Base-by-base conservation (phyloP, 1,284 basidiomycete species). In the Nidula niveotomentosa region DNA sequence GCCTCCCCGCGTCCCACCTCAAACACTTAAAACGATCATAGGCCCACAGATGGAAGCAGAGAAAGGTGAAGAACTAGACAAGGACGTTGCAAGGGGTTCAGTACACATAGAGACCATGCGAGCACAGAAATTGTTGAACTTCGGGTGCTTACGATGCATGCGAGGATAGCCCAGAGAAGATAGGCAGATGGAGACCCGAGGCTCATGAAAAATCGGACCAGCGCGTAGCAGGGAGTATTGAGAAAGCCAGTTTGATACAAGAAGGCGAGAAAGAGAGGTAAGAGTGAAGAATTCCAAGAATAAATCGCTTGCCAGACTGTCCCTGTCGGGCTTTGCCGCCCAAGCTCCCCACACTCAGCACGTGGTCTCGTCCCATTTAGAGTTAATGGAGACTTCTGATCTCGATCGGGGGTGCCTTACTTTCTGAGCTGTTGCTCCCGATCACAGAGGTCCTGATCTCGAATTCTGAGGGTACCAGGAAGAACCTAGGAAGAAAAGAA, bases 11-110 rank as follows among this genome's bases (percentile, higher is more conserved):
- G 60, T 76, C 76, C 89, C 88, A 91, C 68, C 74, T 78, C 51
- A 91, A 69, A 68, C 89, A 91, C 56, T 82, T 76, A 68, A 90
- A 88, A 58, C 70, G 78, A 71, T 91, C 88, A 62, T 90, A 91
- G 59, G 72, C 75, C 86, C 87, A 91, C 34, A 91, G 76, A 67
- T 91, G 88, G 60, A 80, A 74, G 45, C 88, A 62, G 53, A 90
- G 75, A 64, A 89, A 89, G 41, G 70, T 62, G 54, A 83, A 76
- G 64, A 91, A 90, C 89, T 90, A 61, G 23, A 23, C 23, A 10
- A 41, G 39, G 39, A 41, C 4, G 39, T 15, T 12, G 39, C 12
- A 41, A 41, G 15, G 35, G 45, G 45, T 33, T 17, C 46, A 54
- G 53, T 48, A 45, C 56, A 34, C 52, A 46, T 12, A 53, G 34